A percentile compares a stretch with the other conserved stretches of the same genome.
phyloP scores from a whole-genome alignment of 2,329 filamentous ascomycete genomes.

The Trichoderma sp. region DNA sequence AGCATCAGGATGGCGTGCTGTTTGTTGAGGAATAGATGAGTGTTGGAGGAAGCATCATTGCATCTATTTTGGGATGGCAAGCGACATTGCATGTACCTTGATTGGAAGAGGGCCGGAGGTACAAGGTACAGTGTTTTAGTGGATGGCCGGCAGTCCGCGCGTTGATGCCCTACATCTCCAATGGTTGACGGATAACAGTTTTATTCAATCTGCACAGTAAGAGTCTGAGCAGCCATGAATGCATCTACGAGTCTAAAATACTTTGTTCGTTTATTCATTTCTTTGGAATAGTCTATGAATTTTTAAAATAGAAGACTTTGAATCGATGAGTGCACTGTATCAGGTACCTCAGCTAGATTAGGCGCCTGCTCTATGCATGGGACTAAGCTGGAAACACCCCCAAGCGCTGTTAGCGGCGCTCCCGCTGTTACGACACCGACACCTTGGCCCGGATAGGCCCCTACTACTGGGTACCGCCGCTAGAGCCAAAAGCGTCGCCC shows the following conservation, averaged over 20 bases:
- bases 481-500: conserved; percentile 17
- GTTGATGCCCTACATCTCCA: not conserved
- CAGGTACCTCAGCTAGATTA: not conserved
- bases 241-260: not conserved
- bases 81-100: conserved; percentile 10
- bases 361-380: conserved; percentile 32
- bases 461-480: conserved; percentile 11
- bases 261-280: too few relatives aligned
- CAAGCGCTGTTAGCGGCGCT: conserved; percentile 30
- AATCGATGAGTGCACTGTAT: not conserved
- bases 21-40: not conserved
- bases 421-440: conserved; percentile 36
- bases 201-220: not conserved
- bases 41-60: not conserved
- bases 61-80: not conserved
- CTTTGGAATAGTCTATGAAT: not conserved
- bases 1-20: conserved; percentile 19
- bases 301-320: not conserved
- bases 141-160: too few relatives aligned
- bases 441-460: conserved; percentile 17
- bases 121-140: not conserved
- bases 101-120: not conserved
- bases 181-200: fast-evolving
- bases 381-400: conserved; percentile 27
- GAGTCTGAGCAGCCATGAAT: not conserved